Evolutionary conservation across 352 stramenopile genomes (phyloP), one percentile per base, ranked within the genome.

Genomic region (Phytophthora tubulina): DNA sequence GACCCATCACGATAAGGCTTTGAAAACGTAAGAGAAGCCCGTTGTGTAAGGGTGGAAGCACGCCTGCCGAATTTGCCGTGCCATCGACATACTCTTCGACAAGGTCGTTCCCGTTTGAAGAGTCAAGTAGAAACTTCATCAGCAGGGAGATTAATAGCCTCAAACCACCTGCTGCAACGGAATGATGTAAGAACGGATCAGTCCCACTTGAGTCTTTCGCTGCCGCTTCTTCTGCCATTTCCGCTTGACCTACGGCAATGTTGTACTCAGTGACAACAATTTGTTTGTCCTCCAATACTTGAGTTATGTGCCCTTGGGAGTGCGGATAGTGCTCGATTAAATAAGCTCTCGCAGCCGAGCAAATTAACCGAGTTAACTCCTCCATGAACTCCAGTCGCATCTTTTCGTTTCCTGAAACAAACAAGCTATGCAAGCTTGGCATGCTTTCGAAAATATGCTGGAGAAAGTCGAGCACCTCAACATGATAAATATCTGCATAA

Each of bases 171-270:
- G 72, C 52, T 15, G 82, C 75, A 11, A 85, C 75, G 4, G 78
- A 58, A 56, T 94, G 74, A 55, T 94, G 76, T 33, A 81, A 72
- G 55, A 94, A 94, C 0, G 84, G 84, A 52, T 94, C 84, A 33
- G 14, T 55, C 76, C 72, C 80, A 5, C 57, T 53, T 4, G 61
- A 50, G 49, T 90, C 80, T 9, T 64, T 58, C 4, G 71, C 62
- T 15, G 82, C 85, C 15, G 67, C 61, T 53, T 80, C 73, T 35
- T 93, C 82, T 49, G 81, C 79, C 4, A 93, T 44, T 15, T 75
- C 56, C 0, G 84, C 58, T 10, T 60, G 70, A 49, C 76, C 82
- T 11, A 81, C 41, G 11, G 65, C 74, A 36, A 81, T 76, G 45
- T 86, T 81, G 21, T 76, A 78, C 5, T 67, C 62, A 9, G 44